These are phyloP conservation scores for Copromyces sp. DNA, from an alignment of 495 filamentous ascomycete species.

Conservation along the genomic window DNA sequence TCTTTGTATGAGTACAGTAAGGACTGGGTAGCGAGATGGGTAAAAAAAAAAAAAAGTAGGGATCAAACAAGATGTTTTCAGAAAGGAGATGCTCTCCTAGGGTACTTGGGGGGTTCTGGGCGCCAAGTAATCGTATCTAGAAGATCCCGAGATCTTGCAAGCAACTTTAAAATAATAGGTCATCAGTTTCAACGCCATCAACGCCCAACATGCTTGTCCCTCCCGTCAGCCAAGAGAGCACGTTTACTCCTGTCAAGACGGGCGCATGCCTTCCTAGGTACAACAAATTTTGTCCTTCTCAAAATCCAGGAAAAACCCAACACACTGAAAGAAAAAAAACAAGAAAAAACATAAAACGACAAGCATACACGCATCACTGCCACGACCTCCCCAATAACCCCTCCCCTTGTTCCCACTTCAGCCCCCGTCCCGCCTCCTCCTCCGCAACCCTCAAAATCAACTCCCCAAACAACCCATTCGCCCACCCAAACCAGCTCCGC, in stretches of 20 bases:
- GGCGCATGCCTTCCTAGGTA: background rate
- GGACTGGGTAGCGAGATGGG: background rate
- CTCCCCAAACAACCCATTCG: constrained; percentile 59
- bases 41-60: background rate
- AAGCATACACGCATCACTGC: constrained; percentile 9
- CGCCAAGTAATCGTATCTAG: background rate
- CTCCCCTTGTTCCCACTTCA: constrained; percentile 3
- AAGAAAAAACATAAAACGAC: too few relatives aligned
- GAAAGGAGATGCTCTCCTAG: background rate
- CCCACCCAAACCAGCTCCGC: constrained; percentile 60
- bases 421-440: constrained; percentile 17
- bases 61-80: background rate
- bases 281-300: background rate
- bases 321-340: background rate
- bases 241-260: background rate
- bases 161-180: background rate
- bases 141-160: background rate
- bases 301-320: background rate
- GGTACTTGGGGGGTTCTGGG: too few relatives aligned
- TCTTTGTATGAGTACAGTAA: background rate
- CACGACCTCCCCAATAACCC: constrained; percentile 20
- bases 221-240: background rate
- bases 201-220: background rate
- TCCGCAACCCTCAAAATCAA: constrained; percentile 38
- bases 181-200: background rate